Conservation (phyloP, 768 basidiomycete genomes). For the Auriscalpium microsporum region DNA sequence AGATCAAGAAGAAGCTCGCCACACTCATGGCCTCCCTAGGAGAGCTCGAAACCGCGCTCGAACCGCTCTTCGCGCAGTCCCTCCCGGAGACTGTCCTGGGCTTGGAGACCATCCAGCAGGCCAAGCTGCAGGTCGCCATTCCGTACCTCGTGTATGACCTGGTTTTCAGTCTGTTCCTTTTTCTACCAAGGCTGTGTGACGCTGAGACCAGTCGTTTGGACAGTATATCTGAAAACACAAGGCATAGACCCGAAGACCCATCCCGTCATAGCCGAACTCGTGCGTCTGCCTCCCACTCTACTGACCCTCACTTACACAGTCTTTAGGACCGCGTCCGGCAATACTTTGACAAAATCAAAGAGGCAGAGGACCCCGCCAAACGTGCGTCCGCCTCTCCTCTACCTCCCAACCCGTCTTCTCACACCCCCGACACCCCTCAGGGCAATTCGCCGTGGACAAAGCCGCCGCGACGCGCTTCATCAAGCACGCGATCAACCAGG, state of each 20-base stretch:
- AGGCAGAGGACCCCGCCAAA: slow-evolving; percentile 59
- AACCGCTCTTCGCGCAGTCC: slow-evolving; percentile 57
- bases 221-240: slow-evolving; percentile 75
- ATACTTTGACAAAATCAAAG: slow-evolving; percentile 78
- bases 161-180: slow-evolving; percentile 57
- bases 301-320: not conserved
- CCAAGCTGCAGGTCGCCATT: slow-evolving; percentile 68
- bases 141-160: slow-evolving; percentile 84
- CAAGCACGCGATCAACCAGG: slow-evolving; percentile 70
- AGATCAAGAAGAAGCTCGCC: slow-evolving; percentile 33
- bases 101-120: slow-evolving; percentile 69
- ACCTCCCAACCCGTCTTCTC: not conserved
- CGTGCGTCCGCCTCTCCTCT: slow-evolving; percentile 29
- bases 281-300: slow-evolving; percentile 19
- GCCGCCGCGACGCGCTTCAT: slow-evolving; percentile 77
- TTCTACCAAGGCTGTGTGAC: not conserved
- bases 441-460: slow-evolving; percentile 54
- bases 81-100: slow-evolving; percentile 57
- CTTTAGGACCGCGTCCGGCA: slow-evolving; percentile 61
- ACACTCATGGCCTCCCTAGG: slow-evolving; percentile 52
- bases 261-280: slow-evolving; percentile 66
- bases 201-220: not conserved
- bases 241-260: slow-evolving; percentile 78
- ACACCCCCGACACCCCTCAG: slow-evolving; percentile 18
- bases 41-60: slow-evolving; percentile 57